Base-by-base conservation (phyloP, 805 yeast genomes). In the Maudiozyma barnettii region DNA sequence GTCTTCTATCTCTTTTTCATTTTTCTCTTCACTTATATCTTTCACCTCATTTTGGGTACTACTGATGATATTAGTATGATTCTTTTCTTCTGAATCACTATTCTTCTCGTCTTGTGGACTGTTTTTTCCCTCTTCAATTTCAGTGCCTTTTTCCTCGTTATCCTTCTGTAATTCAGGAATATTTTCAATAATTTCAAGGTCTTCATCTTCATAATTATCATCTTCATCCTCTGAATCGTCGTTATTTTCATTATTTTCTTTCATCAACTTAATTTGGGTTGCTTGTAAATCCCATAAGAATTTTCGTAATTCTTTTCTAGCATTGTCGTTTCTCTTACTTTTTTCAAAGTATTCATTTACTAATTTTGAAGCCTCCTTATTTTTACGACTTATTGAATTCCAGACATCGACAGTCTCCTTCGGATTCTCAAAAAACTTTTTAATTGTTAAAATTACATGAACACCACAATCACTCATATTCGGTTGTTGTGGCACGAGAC, bases 401-500 rank as follows among this genome's bases (percentile, higher is more conserved):
- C 85, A 79, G 10, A 76, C 52, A 39, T 60, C 59, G 41, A 76
- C 66, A 45, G 86, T 81, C 21, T 61, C 68, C 0, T 54, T 54
- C 0, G 79, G 77, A 37, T 76, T 64, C 21, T 67, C 66, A 41
- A 82, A 69, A 64, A 86, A 81, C 51, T 74, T 77, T 48, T 71
- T 69, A 12, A 82, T 73, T 55, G 84, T 89, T 54, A 82, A 82
- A 14, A 93, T 82, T 1, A 91, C 85, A 66, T 86, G 96, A 19
- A 93, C 78, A 1, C 99, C 99, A 68, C 99, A 93, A 62, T 93
- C 99, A 60, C 89, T 86, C 66, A 82, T 80, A 61, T 93, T 93
- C 29, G 81, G 79, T 59, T 93, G 99, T 49, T 74, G 79, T 0
- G 97, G 96, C 0, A 88, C 93, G 5, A 69, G 59, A 4, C 81